Evolutionary conservation across 352 stramenopile genomes (phyloP).

Genomic region (Globisporangium lucens): DNA sequence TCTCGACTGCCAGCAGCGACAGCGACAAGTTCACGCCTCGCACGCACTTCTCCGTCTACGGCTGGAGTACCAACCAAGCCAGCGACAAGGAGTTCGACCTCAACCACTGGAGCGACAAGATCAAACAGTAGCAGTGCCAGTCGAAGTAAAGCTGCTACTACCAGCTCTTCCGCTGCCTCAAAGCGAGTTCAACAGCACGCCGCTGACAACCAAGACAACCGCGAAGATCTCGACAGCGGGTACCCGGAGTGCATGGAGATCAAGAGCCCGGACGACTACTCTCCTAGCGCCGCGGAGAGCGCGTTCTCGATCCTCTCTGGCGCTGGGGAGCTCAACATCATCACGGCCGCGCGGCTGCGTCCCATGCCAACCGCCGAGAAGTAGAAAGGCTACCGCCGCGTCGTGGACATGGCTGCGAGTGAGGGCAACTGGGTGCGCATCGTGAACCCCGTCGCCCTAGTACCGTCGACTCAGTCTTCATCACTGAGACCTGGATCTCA

Average conservation of each 20-base stretch:
- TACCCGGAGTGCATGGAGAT: conserved; percentile 17
- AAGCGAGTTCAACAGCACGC: neutral
- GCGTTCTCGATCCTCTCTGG: conserved; percentile 9
- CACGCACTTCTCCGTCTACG: neutral
- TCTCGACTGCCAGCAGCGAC: neutral
- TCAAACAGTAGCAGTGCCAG: neutral
- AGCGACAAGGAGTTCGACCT: neutral
- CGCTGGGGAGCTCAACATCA: conserved; percentile 36
- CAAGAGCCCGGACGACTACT: conserved; percentile 12
- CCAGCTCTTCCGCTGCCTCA: neutral
- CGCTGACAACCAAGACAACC: conserved; percentile 8
- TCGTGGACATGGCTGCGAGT: conserved; percentile 53
- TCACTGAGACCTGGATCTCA: neutral
- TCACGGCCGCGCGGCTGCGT: conserved; percentile 70
- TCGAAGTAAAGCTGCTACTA: neutral
- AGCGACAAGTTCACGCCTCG: neutral
- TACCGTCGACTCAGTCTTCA: conserved; percentile 5
- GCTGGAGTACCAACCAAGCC: neutral
- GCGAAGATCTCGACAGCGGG: conserved; percentile 7
- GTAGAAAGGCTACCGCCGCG: conserved; percentile 46
- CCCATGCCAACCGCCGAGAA: conserved; percentile 65
- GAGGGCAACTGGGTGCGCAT: conserved; percentile 52
- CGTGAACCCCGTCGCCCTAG: conserved; percentile 51
- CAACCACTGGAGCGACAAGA: neutral
- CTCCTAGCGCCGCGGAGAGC: conserved; percentile 15